Conservation (phyloP, 148 eudicot species). For the Agrostemma githago region DNA sequence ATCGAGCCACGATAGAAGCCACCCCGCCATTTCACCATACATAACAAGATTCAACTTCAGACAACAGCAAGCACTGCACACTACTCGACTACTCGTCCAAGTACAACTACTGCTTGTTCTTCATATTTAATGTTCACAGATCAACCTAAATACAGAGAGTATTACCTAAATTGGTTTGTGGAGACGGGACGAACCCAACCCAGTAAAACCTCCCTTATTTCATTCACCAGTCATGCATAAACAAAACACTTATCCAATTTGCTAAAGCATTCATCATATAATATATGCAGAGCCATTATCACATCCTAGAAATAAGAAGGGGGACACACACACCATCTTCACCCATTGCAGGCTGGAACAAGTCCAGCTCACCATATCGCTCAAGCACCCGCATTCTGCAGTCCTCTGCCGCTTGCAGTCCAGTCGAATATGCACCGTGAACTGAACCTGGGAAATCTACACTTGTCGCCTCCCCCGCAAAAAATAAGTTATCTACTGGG, state of each 20-base stretch:
- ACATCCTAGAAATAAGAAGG: slow-evolving; percentile 79
- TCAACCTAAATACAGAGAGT: background rate
- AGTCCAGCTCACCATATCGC: slow-evolving; percentile 76
- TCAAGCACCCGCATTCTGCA: slow-evolving; percentile 97
- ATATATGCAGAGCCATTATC: background rate
- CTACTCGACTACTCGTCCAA: background rate
- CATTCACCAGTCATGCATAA: background rate
- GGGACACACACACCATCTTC: slow-evolving; percentile 68
- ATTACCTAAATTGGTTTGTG: background rate
- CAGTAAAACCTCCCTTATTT: background rate
- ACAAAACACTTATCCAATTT: background rate
- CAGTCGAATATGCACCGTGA: slow-evolving; percentile 94
- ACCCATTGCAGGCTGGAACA: slow-evolving; percentile 76
- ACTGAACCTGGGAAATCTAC: slow-evolving; percentile 78
- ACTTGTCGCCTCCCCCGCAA: slow-evolving; percentile 99
- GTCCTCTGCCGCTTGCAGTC: slow-evolving; percentile 89
- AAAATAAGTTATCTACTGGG: slow-evolving; percentile 91
- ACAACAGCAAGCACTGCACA: too few species aligned
- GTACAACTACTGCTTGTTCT: background rate
- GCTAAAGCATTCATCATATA: background rate
- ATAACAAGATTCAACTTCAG: too few species aligned
- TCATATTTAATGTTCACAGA: background rate
- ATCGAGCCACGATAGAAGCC: background rate
- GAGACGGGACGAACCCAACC: slow-evolving; percentile 8
- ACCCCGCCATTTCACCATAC: too few species aligned